Evolutionary conservation across 805 yeast genomes (phyloP).

Genomic region (Torulaspora franciscae): DNA sequence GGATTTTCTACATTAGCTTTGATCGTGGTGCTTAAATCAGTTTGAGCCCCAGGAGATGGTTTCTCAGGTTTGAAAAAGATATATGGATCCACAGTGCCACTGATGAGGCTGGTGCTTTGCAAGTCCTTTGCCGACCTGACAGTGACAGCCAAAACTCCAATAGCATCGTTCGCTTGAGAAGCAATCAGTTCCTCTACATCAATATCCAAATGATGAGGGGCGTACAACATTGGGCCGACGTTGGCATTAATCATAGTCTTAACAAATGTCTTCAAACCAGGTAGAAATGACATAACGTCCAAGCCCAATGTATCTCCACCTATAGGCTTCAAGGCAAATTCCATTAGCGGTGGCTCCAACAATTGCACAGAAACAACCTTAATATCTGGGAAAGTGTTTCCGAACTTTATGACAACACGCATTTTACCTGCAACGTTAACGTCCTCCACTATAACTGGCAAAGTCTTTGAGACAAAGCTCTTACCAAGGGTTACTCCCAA

Average conservation of each 20-base stretch:
- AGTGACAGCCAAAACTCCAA: constrained; percentile 64
- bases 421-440: constrained; percentile 71
- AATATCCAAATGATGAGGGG: constrained; percentile 74
- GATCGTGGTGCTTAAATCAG: constrained; percentile 46
- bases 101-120: constrained; percentile 38
- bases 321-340: constrained; percentile 75
- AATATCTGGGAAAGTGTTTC: constrained; percentile 72
- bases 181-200: constrained; percentile 70
- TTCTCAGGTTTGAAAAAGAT: constrained; percentile 45
- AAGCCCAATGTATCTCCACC: constrained; percentile 87
- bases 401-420: constrained; percentile 57
- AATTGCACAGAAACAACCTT: constrained; percentile 65
- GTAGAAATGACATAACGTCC: constrained; percentile 78
- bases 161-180: constrained; percentile 58
- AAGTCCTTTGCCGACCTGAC: constrained; percentile 49
- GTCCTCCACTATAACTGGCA: constrained; percentile 77
- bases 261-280: constrained; percentile 71
- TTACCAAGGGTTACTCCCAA: constrained; percentile 78
- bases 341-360: constrained; percentile 73
- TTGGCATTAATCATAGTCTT: constrained; percentile 63
- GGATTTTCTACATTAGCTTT: constrained; percentile 56
- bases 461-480: constrained; percentile 66
- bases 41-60: constrained; percentile 41
- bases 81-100: constrained; percentile 55
- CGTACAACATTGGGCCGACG: constrained; percentile 73